Conservation (phyloP, 2,329 filamentous ascomycete genomes). For the Sarocladium brachiariae region DNA sequence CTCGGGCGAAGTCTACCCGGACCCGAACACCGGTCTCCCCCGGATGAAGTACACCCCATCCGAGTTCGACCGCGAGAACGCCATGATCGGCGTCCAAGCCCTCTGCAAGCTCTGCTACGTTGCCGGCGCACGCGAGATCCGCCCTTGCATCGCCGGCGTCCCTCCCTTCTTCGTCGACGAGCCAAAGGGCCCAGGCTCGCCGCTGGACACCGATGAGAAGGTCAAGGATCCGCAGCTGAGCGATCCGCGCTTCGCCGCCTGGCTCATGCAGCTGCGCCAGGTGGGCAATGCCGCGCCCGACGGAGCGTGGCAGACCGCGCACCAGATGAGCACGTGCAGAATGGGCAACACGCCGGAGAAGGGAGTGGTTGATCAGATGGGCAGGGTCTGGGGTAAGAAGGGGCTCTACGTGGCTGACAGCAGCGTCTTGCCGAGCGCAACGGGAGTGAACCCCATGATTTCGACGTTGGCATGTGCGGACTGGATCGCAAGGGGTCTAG, state of each 20-base stretch:
- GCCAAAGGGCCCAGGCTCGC: constrained; percentile 14
- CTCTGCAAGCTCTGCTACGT: constrained; percentile 72
- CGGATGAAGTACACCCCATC: constrained; percentile 66
- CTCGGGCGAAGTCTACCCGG: constrained; percentile 64
- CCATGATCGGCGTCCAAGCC: constrained; percentile 64
- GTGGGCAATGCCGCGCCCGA: constrained; percentile 45
- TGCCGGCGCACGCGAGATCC: constrained; percentile 74
- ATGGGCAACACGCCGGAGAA: constrained; percentile 52
- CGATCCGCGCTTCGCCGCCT: constrained; percentile 53
- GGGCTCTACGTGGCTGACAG: constrained; percentile 66
- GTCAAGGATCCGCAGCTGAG: constrained; percentile 39
- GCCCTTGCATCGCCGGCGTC: constrained; percentile 54
- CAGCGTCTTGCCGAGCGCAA: constrained; percentile 69
- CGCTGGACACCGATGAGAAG: constrained; percentile 12
- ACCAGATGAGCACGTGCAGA: constrained; percentile 74
- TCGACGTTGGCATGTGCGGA: constrained; percentile 67
- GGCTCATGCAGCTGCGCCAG: constrained; percentile 45
- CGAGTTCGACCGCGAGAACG: constrained; percentile 63
- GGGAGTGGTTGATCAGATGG: constrained; percentile 52
- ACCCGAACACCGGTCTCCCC: constrained; percentile 58
- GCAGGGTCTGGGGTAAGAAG: constrained; percentile 58
- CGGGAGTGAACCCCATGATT: constrained; percentile 77
- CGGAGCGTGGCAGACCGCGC: constrained; percentile 58
- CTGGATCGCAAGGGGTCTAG: constrained; percentile 53
- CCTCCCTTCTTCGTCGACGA: constrained; percentile 49